phyloP scores from a whole-genome alignment of 257 asterid genomes.

The Nicotiana knightiana region DNA sequence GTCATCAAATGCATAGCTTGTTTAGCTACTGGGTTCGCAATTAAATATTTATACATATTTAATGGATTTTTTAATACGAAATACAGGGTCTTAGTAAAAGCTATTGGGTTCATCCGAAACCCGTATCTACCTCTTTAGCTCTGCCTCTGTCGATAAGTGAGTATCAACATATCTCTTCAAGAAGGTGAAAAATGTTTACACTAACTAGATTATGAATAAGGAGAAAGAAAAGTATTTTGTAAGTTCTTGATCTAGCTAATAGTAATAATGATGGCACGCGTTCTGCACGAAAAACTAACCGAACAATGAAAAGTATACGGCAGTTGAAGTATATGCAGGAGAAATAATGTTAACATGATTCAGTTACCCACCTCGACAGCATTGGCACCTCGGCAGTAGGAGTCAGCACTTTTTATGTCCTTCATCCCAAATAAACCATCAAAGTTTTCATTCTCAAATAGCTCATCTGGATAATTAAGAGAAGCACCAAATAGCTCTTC shows the following conservation, averaged over 20 bases:
- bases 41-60: too few relatives aligned
- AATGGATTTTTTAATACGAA: too few relatives aligned
- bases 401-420: conserved; percentile 30
- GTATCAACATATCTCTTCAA: not conserved
- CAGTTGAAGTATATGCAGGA: not conserved
- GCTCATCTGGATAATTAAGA: conserved; percentile 37
- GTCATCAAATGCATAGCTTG: too few relatives aligned
- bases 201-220: not conserved
- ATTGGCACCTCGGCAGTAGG: conserved; percentile 33
- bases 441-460: conserved; percentile 38
- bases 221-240: not conserved
- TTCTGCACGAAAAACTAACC: not conserved
- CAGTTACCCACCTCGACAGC: conserved; percentile 38
- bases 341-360: not conserved
- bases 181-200: not conserved
- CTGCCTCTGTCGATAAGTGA: too few relatives aligned
- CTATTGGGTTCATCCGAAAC: too few relatives aligned
- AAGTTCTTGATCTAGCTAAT: not conserved
- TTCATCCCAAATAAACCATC: conserved; percentile 41
- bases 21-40: too few relatives aligned
- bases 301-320: not conserved
- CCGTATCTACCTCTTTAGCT: too few relatives aligned
- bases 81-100: too few relatives aligned
- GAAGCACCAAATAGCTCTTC: conserved; percentile 44
- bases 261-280: not conserved